Evolutionary conservation across 139 green algal genomes (phyloP).

Genomic region (Micractinium conductrix): DNA sequence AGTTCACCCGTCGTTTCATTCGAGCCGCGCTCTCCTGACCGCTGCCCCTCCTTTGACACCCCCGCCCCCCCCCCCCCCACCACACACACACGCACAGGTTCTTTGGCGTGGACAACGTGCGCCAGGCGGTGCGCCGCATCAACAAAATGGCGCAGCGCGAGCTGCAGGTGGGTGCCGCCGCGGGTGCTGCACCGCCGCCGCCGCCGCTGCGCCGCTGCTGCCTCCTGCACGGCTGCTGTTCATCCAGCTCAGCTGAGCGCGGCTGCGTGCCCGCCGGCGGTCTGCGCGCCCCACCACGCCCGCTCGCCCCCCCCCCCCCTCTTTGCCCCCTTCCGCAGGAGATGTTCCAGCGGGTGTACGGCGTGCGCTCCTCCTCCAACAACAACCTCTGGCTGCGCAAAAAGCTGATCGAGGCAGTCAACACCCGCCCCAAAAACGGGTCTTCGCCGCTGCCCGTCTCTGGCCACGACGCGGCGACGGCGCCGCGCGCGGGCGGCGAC

Average conservation of each 20-base stretch:
- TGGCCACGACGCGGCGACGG: neutral
- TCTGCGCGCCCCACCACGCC: neutral
- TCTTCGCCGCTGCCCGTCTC: neutral
- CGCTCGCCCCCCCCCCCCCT: neutral
- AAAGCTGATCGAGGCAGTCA: constrained; percentile 51
- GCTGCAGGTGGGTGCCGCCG: constrained; percentile 19
- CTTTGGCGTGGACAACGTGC: constrained; percentile 35
- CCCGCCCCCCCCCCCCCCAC: too few species aligned
- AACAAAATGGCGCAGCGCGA: constrained; percentile 44
- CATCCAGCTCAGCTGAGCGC: too few species aligned
- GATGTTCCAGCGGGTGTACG: constrained; percentile 42
- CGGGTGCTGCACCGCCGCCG: neutral
- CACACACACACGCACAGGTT: too few species aligned
- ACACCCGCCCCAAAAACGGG: neutral
- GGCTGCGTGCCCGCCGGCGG: too few species aligned
- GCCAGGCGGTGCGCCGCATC: constrained; percentile 31
- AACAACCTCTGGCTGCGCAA: constrained; percentile 57
- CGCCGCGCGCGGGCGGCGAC: neutral
- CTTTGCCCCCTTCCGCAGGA: constrained; percentile 7
- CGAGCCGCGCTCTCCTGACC: neutral
- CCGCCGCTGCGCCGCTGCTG: neutral
- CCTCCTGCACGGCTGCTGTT: neutral
- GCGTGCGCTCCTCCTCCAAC: constrained; percentile 40
- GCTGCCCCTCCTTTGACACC: neutral
- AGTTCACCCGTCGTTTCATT: neutral